A percentile compares a stretch with the other conserved stretches of the same genome.
Conservation (phyloP, 805 yeast species). For the Candida cerambycidarum region DNA sequence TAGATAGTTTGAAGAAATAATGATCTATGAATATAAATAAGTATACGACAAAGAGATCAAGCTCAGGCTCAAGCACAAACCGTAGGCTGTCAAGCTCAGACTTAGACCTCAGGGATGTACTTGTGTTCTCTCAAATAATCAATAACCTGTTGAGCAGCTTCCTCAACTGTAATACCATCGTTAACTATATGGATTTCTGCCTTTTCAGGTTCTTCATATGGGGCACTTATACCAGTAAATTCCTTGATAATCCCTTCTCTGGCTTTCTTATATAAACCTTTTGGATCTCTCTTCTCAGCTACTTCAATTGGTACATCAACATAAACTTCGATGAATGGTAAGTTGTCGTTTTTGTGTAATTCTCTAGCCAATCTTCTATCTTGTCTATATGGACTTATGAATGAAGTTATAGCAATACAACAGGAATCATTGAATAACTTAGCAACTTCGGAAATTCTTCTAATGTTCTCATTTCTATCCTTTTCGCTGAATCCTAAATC, state of each 20-base stretch:
- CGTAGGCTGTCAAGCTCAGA: too few species aligned
- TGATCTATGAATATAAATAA: neutral
- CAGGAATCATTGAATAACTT: constrained; percentile 94
- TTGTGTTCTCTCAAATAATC: constrained; percentile 61
- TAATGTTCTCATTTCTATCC: constrained; percentile 91
- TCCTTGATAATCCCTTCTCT: constrained; percentile 92
- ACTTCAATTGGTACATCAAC: constrained; percentile 93
- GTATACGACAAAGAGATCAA: too few species aligned
- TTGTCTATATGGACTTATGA: constrained; percentile 84
- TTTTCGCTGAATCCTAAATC: constrained; percentile 90
- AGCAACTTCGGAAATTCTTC: constrained; percentile 93
- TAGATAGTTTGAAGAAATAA: constrained; percentile 73
- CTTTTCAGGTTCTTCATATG: constrained; percentile 85
- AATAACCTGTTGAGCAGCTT: constrained; percentile 71
- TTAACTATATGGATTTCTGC: constrained; percentile 85
- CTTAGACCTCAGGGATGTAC: too few species aligned
- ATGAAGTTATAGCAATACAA: constrained; percentile 81
- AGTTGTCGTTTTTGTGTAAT: constrained; percentile 68
- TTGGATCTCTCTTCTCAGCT: constrained; percentile 97
- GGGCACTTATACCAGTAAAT: constrained; percentile 94
- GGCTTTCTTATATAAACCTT: constrained; percentile 95
- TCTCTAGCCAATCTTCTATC: constrained; percentile 87
- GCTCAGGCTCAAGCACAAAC: too few species aligned
- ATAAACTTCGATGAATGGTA: constrained; percentile 87
- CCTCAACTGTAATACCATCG: constrained; percentile 64